Base-by-base conservation (phyloP, 441 rosid genomes). In the Biscutella laevigata region DNA sequence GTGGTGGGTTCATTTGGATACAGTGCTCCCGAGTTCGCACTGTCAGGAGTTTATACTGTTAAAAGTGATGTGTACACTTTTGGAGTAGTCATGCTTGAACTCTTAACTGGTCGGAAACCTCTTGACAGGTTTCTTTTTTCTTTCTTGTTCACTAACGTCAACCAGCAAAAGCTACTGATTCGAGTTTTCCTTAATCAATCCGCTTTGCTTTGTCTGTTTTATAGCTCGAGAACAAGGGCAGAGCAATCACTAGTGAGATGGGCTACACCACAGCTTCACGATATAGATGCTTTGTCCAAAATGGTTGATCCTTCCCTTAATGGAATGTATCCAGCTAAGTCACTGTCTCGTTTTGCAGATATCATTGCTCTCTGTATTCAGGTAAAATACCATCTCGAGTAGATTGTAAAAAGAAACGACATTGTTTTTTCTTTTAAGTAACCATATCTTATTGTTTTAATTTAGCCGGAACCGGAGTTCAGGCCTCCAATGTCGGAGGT, bases 401-500 rank as follows among this genome's bases (percentile, higher is more conserved):
- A 12, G 21, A 10, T 8, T 28, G 3, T n/a, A n/a, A 6, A 15
- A 22, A 9, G 7, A 67, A 10, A 20, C 8, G 1, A 26, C 4
- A 6, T 4, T 32, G 0, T n/a, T n/a, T 8, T 14, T 17, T 7
- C 11, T 39, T 1, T 10, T 1, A 54, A 47, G 36, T 60, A 53
- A 61, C 42, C 2, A 7, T 49, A 1, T 21, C 32, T 28, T 16
- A 16, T 36, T 22, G 46, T 21, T 12, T 42, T 8, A 13, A 4
- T 59, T 56, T 57, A 91, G 98, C 96, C 91, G 37, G 98, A 88
- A 26, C 98, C 98, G 0, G 96, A 90, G 79, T 90, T 90, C 57
- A 76, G 98, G 43, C 96, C 98, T 11, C 98, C 98, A 2, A 91
- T 91, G 96, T 91, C 98, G 0, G 98, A 91, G 71, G 98, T 83